Evolutionary conservation across 495 filamentous ascomycete genomes (phyloP).

Genomic region (Podospora anserina): DNA sequence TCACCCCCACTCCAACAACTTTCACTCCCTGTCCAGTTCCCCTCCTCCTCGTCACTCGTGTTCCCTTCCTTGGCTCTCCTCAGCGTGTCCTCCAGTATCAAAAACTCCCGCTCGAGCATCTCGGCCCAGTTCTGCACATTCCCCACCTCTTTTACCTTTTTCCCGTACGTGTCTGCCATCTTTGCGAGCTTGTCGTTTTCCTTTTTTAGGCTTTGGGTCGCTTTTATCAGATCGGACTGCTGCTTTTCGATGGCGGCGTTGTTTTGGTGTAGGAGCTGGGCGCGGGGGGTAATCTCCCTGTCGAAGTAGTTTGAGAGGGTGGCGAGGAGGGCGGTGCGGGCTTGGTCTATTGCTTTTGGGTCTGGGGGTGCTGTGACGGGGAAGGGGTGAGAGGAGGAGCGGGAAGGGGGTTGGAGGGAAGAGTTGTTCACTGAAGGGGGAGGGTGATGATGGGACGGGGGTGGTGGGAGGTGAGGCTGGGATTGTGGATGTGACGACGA

Average conservation of each 20-base stretch:
- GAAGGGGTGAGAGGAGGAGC: background rate
- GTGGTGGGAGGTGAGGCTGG: background rate
- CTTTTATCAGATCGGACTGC: conserved; percentile 62
- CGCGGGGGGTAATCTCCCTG: conserved; percentile 67
- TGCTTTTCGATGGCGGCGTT: conserved; percentile 65
- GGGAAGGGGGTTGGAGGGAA: background rate
- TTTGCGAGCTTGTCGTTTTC: conserved; percentile 70
- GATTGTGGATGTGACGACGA: background rate
- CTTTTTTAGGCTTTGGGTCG: conserved; percentile 62
- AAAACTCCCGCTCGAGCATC: conserved; percentile 85
- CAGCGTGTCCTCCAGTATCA: conserved; percentile 84
- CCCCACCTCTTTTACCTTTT: conserved; percentile 84
- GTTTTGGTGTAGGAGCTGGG: conserved; percentile 72
- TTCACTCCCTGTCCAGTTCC: background rate
- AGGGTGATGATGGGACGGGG: background rate
- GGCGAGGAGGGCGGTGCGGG: conserved; percentile 72
- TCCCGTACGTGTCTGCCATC: conserved; percentile 63
- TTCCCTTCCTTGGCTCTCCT: conserved; percentile 47
- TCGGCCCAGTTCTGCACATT: conserved; percentile 99
- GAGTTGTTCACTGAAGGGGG: too few species aligned
- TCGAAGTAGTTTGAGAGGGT: conserved; percentile 73
- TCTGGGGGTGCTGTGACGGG: background rate
- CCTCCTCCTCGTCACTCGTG: conserved; percentile 33
- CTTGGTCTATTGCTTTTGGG: conserved; percentile 50
- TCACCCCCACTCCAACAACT: background rate